Evolutionary conservation across 495 filamentous ascomycete species (phyloP).

Genomic region (Hyaloscypha bicolor): DNA sequence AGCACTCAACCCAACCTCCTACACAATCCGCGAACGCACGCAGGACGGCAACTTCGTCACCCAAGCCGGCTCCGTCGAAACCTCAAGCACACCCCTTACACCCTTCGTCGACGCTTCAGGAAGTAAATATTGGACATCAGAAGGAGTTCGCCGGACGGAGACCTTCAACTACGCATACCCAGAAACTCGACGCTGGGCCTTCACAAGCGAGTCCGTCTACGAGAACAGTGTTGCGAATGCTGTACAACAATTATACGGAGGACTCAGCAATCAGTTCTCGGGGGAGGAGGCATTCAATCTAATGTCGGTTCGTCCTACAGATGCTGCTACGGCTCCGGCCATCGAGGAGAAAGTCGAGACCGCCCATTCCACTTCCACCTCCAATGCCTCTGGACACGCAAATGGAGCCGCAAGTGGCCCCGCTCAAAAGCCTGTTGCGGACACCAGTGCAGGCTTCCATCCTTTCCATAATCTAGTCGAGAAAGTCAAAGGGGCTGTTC

Average conservation of each 20-base stretch:
- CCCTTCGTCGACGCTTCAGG: conserved; percentile 45
- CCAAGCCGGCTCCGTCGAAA: conserved; percentile 42
- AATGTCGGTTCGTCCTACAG: not conserved
- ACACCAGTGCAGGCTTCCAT: not conserved
- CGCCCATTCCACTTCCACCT: too few relatives aligned
- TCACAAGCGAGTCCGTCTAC: conserved; percentile 17
- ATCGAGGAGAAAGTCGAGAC: not conserved
- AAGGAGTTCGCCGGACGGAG: conserved; percentile 19
- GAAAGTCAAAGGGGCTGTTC: conserved; percentile 6
- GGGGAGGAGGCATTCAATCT: not conserved
- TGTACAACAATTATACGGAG: conserved; percentile 27
- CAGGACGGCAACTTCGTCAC: conserved; percentile 55
- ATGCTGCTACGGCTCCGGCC: not conserved
- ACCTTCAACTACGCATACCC: conserved; percentile 65
- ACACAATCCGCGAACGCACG: conserved; percentile 50
- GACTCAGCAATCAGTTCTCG: conserved; percentile 15
- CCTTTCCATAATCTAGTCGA: conserved; percentile 10
- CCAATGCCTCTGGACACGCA: too few relatives aligned
- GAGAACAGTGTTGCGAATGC: conserved; percentile 14
- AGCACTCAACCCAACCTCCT: conserved; percentile 59
- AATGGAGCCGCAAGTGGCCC: not conserved
- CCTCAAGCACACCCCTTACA: conserved; percentile 43
- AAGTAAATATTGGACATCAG: conserved; percentile 42
- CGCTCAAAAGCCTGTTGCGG: conserved; percentile 8
- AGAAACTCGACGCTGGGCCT: conserved; percentile 44